Evolutionary conservation across 306 rosid genomes (phyloP), one percentile per base, ranked within the genome.

Genomic region (Urtica urens): DNA sequence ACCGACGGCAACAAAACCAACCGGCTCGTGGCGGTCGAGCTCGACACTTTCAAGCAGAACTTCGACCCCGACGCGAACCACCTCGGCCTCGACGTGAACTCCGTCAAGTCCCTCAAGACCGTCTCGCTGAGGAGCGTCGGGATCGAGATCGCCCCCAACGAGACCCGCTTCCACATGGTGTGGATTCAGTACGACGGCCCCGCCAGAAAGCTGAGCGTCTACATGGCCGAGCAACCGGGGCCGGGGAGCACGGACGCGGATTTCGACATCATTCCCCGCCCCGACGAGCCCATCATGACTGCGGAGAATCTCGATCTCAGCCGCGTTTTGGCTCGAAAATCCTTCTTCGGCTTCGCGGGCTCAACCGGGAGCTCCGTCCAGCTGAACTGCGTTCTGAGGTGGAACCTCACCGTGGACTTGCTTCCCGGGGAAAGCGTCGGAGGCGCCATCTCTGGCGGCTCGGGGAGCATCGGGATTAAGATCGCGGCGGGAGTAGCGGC

Each of bases 271-370:
- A 49, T 11, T 3, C 23, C 50, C 3, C 77, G 68, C 8, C 94
- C 94, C 2, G 5, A 7, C 0, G 49, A 35, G 11, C 77, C 90
- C 0, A 24, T 77, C 6, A 10, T 83, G n/a, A 64, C 39, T 10
- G 38, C 69, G 13, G 4, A 14, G 13, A 4, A 16, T 23, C 53
- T 83, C 3, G 75, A 67, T 28, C 73, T 83, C 5, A 60, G 10
- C 24, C 0, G 1, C 1, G 8, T 64, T 0, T 69, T 79, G 23
- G 66, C 57, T 0, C 60, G 48, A 27, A 16, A 41, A 0, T 83
- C 94, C 1, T 79, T 69, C 30, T 69, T 83, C 14, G 94, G 94
- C 3, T 83, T 83, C 47, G 62, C 94, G 1, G 94, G 82, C 28
- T 77, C 94, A 1, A 83, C 94, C 0, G 94, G 94, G 6, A 45